phyloP scores from a whole-genome alignment of 2,329 filamentous ascomycete genomes.

The Pyricularia grisea region DNA sequence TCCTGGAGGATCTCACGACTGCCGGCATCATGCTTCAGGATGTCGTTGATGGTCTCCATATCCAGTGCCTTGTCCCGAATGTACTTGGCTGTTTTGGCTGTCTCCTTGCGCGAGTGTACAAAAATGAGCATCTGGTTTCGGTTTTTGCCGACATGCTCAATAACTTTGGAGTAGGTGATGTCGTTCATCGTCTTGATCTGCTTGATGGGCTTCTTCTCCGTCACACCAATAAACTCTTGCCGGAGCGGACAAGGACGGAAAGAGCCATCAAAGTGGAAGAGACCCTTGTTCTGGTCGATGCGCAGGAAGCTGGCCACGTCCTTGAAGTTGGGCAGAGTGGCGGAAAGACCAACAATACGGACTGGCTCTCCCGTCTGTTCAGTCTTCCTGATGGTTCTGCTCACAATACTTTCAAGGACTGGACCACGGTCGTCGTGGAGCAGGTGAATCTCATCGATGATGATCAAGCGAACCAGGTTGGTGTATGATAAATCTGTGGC shows the following conservation, averaged over 20 bases:
- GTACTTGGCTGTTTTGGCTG: conserved; percentile 92
- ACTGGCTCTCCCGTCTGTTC: conserved; percentile 94
- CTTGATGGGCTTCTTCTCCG: conserved; percentile 97
- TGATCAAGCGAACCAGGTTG: conserved; percentile 88
- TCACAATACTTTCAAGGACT: conserved; percentile 93
- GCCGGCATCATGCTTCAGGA: conserved; percentile 84
- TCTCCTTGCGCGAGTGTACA: conserved; percentile 96
- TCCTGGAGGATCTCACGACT: conserved; percentile 81
- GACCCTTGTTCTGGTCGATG: conserved; percentile 72
- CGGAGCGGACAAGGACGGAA: conserved; percentile 89
- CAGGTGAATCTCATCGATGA: conserved; percentile 97
- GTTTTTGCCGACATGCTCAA: conserved; percentile 89
- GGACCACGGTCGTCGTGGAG: conserved; percentile 96
- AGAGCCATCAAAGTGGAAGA: conserved; percentile 95
- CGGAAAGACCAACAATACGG: conserved; percentile 83
- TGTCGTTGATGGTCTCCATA: conserved; percentile 92
- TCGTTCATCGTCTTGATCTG: conserved; percentile 99
- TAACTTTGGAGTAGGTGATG: conserved; percentile 92
- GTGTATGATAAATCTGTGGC: conserved; percentile 95
- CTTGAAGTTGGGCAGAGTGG: conserved; percentile 90
- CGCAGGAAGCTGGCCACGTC: conserved; percentile 94
- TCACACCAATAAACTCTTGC: conserved; percentile 95
- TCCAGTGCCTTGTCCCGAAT: conserved; percentile 97
- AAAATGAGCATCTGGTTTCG: conserved; percentile 99
- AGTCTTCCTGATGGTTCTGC: conserved; percentile 81